Evolutionary conservation across 2,329 filamentous ascomycete genomes (phyloP).

Genomic region (Colletotrichum costaricense): DNA sequence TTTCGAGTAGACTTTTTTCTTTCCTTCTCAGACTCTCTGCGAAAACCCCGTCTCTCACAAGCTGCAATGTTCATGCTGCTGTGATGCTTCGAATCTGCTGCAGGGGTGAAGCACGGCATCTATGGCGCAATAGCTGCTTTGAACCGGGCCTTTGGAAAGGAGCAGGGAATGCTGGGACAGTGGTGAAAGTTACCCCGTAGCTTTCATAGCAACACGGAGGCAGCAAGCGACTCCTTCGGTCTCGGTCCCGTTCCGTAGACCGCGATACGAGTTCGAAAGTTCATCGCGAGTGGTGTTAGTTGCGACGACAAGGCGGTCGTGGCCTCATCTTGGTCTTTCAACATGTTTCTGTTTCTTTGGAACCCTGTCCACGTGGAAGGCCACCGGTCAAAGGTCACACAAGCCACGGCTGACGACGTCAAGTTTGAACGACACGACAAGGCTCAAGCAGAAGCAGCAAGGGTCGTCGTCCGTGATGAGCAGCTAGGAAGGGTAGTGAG

Average conservation of each 20-base stretch:
- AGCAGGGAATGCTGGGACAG: neutral
- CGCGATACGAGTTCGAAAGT: neutral
- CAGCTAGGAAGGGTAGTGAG: conserved; percentile 6
- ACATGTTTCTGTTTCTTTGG: neutral
- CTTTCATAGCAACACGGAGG: neutral
- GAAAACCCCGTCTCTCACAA: neutral
- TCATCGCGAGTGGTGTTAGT: neutral
- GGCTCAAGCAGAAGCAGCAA: neutral
- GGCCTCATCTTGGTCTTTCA: neutral
- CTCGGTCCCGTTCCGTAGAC: neutral
- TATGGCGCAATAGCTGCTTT: neutral
- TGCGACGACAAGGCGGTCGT: conserved; percentile 4
- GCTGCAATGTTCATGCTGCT: neutral
- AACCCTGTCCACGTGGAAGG: conserved; percentile 6
- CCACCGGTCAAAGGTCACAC: neutral
- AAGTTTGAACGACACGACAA: neutral
- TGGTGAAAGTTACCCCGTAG: neutral
- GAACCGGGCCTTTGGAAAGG: neutral
- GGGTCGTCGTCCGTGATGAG: conserved; percentile 3
- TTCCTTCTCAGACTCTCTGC: neutral
- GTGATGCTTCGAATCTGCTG: neutral
- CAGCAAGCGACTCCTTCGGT: neutral
- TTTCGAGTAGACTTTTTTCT: conserved; percentile 6
- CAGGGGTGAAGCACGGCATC: neutral
- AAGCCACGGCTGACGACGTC: neutral